A percentile compares a stretch with the other conserved stretches of the same genome.
Evolutionary conservation across 352 stramenopile species (phyloP).

Genomic region (Pythium biforme): DNA sequence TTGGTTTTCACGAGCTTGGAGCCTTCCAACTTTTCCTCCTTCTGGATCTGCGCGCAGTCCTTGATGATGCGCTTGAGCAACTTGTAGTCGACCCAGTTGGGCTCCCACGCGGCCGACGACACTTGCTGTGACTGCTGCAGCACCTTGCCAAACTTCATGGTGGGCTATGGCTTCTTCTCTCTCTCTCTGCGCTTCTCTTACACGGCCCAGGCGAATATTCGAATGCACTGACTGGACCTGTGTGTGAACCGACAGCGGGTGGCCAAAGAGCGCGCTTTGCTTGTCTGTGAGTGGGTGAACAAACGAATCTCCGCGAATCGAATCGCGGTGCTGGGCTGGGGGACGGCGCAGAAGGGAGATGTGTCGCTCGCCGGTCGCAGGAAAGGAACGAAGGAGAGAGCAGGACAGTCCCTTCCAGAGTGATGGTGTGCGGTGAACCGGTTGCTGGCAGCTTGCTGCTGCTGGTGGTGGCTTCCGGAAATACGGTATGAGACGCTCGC

Average conservation of each 20-base stretch:
- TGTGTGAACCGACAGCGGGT: not conserved
- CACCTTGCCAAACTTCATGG: conserved; percentile 89
- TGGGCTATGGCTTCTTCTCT: not conserved
- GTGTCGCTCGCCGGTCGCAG: not conserved
- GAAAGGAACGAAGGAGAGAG: not conserved
- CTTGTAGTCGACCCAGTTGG: conserved; percentile 88
- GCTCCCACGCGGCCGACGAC: conserved; percentile 71
- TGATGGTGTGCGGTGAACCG: not conserved
- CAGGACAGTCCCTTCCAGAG: not conserved
- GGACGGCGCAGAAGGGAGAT: not conserved
- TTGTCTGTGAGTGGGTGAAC: not conserved
- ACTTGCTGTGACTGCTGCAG: conserved; percentile 86
- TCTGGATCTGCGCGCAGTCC: conserved; percentile 85
- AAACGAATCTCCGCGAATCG: conserved; percentile 11
- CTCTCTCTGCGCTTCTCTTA: not conserved
- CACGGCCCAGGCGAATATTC: not conserved
- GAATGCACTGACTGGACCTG: not conserved
- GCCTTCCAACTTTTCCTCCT: conserved; percentile 82
- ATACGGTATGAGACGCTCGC: too few relatives aligned
- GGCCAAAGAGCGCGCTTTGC: too few relatives aligned
- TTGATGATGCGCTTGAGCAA: conserved; percentile 90
- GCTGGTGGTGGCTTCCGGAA: too few relatives aligned
- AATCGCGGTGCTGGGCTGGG: not conserved
- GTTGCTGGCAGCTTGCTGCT: not conserved
- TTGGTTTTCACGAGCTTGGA: conserved; percentile 74